Conservation (phyloP, 2,329 filamentous ascomycete species). For the Magnaporthiopsis incrustans region DNA sequence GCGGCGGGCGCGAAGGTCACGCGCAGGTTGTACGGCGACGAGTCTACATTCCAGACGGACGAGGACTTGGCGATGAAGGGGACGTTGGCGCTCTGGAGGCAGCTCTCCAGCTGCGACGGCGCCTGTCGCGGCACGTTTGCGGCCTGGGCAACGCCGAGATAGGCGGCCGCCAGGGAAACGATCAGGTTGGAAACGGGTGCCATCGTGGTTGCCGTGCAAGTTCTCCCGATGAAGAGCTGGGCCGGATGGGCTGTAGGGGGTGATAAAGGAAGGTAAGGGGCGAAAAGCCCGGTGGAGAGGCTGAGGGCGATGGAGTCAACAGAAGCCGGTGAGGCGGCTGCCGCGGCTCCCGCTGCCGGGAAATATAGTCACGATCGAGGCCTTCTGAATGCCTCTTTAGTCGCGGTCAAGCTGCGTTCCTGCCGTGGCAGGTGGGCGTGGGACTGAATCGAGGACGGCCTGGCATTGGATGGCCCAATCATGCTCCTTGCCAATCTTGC, state of each 20-base stretch:
- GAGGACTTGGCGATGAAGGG: constrained; percentile 14
- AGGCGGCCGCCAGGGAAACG: background rate
- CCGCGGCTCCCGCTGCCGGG: too few relatives aligned
- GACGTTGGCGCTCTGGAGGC: constrained; percentile 16
- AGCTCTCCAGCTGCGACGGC: constrained; percentile 13
- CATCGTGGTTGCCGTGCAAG: background rate
- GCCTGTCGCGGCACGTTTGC: background rate
- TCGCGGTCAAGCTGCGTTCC: background rate
- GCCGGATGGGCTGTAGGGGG: too few relatives aligned
- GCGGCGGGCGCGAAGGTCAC: constrained; percentile 29
- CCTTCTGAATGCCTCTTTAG: background rate
- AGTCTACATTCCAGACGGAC: constrained; percentile 24
- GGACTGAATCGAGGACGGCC: background rate
- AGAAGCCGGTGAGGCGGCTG: too few relatives aligned
- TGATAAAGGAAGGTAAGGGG: too few relatives aligned
- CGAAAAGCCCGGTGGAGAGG: too few relatives aligned
- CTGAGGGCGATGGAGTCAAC: background rate
- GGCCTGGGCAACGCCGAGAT: background rate
- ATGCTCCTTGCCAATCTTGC: background rate
- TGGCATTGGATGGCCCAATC: background rate
- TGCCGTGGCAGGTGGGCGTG: background rate
- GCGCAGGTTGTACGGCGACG: constrained; percentile 22
- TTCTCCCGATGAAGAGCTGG: too few relatives aligned
- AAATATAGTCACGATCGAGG: background rate
- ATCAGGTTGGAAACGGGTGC: background rate